phyloP scores from a whole-genome alignment of 306 rosid genomes.

The Vachellia pachyceras region DNA sequence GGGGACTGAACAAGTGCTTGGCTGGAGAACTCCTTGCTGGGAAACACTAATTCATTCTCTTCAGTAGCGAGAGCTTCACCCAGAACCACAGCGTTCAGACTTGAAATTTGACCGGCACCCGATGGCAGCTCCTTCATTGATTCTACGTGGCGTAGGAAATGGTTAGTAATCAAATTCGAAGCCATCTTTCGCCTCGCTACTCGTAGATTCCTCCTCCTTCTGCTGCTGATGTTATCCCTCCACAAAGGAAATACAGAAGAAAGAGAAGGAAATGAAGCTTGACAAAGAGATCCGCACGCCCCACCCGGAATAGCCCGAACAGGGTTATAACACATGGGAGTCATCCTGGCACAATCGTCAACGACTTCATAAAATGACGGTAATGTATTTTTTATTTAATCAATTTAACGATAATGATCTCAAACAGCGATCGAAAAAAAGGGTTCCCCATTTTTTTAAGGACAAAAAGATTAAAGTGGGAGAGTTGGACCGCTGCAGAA shows the following conservation, averaged over 20 bases:
- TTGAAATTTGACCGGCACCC: too few relatives aligned
- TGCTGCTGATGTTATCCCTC: constrained; percentile 14
- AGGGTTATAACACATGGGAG: background rate
- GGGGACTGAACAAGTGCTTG: too few relatives aligned
- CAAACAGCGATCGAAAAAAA: background rate
- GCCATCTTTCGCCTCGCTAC: too few relatives aligned
- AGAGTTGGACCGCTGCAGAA: background rate
- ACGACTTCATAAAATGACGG: background rate
- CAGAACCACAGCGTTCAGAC: too few relatives aligned
- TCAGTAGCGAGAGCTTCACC: too few relatives aligned
- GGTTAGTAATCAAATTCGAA: too few relatives aligned
- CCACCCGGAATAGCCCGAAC: constrained; percentile 5
- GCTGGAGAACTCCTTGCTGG: too few relatives aligned
- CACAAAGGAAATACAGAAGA: constrained; percentile 10
- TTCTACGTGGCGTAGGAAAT: too few relatives aligned
- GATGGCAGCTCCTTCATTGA: too few relatives aligned
- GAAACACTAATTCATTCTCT: too few relatives aligned
- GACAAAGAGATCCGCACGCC: background rate
- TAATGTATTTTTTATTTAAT: background rate
- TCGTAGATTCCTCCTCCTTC: background rate
- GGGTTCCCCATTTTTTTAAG: background rate
- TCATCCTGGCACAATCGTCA: constrained; percentile 31
- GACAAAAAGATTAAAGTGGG: background rate
- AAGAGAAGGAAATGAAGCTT: background rate
- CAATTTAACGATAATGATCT: background rate